A percentile compares a stretch with the other conserved stretches of the same genome.
Evolutionary conservation across 1,284 basidiomycete genomes (phyloP).

Genomic region (Moesziomyces aphidis): DNA sequence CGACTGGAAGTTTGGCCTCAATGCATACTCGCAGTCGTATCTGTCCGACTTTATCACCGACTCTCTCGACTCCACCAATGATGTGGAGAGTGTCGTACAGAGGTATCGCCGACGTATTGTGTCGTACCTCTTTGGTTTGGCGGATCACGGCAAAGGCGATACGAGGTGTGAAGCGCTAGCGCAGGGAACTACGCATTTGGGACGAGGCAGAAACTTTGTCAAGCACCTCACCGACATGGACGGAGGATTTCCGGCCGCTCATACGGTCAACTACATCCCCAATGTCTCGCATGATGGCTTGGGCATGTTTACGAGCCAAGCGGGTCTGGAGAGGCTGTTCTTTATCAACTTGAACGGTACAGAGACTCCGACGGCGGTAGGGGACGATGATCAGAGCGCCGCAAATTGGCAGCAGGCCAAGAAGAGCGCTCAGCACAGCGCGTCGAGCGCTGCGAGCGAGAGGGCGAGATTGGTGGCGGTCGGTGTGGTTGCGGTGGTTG

Average conservation of each 20-base stretch:
- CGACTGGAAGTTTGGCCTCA: slow-evolving; percentile 52
- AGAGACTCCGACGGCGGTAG: slow-evolving; percentile 47
- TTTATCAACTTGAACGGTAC: slow-evolving; percentile 51
- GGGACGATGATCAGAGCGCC: slow-evolving; percentile 35
- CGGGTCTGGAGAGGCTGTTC: slow-evolving; percentile 48
- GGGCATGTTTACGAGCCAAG: slow-evolving; percentile 47
- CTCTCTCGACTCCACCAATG: slow-evolving; percentile 37
- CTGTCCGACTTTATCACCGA: slow-evolving; percentile 43
- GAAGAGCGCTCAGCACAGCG: neutral
- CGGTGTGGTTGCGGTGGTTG: neutral
- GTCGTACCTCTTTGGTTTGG: slow-evolving; percentile 47
- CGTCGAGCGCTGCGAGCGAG: too few species aligned
- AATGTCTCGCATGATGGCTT: slow-evolving; percentile 40
- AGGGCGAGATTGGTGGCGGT: too few species aligned
- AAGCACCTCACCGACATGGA: slow-evolving; percentile 28
- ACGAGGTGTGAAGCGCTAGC: slow-evolving; percentile 42
- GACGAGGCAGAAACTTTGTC: slow-evolving; percentile 45
- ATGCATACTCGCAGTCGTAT: slow-evolving; percentile 40
- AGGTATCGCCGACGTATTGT: slow-evolving; percentile 40
- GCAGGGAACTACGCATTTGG: slow-evolving; percentile 46
- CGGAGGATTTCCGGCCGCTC: slow-evolving; percentile 30
- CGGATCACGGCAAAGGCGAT: slow-evolving; percentile 44
- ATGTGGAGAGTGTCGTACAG: slow-evolving; percentile 43
- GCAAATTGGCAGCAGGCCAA: slow-evolving; percentile 7
- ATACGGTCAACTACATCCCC: slow-evolving; percentile 46